Evolutionary conservation across 192 early-diverging fungal genomes (phyloP), one percentile per base, ranked within the genome.

Genomic region (Gryganskiella cystojenkinii): DNA sequence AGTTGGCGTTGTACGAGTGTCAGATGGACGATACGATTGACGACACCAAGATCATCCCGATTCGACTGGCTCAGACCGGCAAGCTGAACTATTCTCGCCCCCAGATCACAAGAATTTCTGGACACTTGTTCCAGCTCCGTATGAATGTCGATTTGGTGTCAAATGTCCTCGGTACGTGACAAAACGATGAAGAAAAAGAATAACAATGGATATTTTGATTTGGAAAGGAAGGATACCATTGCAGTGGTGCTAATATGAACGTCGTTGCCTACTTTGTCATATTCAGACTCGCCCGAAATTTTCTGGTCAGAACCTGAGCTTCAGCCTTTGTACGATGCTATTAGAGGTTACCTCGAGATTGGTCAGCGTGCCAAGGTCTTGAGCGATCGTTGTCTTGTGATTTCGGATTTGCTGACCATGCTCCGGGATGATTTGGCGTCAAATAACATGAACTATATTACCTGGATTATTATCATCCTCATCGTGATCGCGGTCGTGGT

Each of bases 61-160:
- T 87, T 35, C 80, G 83, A 45, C 69, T 89, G 61, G 85, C 87
- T 27, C 76, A 85, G 27, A 89, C 85, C 0, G 87, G 87, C 50
- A 82, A 84, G 35, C 60, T 89, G 44, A 80, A 80, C 45, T 85
- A 85, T 52, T 82, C 67, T 42, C 61, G 87, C 24, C 72, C 73
- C 20, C 81, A 85, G 55, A 86, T 86, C 47, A 88, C 87, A 20
- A 86, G 80, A 24, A 85, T 89, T 54, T 85, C 80, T 40, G 84
- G 88, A 1, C 83, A 90, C 43, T 66, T 93, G 22, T 93, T 92
- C 71, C 88, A 89, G 53, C 78, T 94, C 56, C 76, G 93, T 37
- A 94, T 94, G 84, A 89, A 94, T 66, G 93, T 94, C 28, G 93
- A 94, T 75, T 67, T 94, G 45, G 90, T 94, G 2, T 92, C 90